Conservation (phyloP, 306 rosid genomes). For the Cucumis cinereus region DNA sequence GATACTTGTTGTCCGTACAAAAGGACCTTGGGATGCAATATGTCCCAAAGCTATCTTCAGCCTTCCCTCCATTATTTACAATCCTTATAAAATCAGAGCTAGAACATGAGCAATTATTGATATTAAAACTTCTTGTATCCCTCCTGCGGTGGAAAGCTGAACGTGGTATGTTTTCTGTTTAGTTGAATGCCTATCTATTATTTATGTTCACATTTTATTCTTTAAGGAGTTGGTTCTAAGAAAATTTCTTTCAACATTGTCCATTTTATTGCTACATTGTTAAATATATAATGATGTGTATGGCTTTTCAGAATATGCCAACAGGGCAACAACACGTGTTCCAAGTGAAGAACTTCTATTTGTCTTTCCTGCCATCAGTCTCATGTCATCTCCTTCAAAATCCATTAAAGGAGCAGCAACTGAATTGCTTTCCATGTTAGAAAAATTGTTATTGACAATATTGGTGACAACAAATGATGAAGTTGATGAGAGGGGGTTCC, state of each 20-base stretch:
- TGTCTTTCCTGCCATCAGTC: slow-evolving; percentile 63
- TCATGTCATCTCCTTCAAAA: slow-evolving; percentile 87
- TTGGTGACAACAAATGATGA: slow-evolving; percentile 22
- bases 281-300: background rate
- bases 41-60: slow-evolving; percentile 41
- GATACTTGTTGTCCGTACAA: slow-evolving; percentile 51
- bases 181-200: background rate
- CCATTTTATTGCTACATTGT: background rate
- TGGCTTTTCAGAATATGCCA: slow-evolving; percentile 38
- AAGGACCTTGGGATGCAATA: slow-evolving; percentile 62
- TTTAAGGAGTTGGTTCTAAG: background rate
- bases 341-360: slow-evolving; percentile 66
- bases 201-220: background rate
- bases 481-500: slow-evolving; percentile 28
- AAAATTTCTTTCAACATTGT: background rate
- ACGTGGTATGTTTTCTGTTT: slow-evolving; percentile 31
- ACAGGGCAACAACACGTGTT: slow-evolving; percentile 20
- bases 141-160: slow-evolving; percentile 67
- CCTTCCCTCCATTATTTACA: slow-evolving; percentile 37
- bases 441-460: slow-evolving; percentile 41
- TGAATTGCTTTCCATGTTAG: slow-evolving; percentile 53
- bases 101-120: slow-evolving; percentile 72
- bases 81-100: slow-evolving; percentile 64
- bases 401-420: slow-evolving; percentile 57
- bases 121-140: slow-evolving; percentile 44